These are phyloP conservation scores for Calonectria crousiana DNA, from an alignment of 2,329 filamentous ascomycete species.

Conservation along the genomic window DNA sequence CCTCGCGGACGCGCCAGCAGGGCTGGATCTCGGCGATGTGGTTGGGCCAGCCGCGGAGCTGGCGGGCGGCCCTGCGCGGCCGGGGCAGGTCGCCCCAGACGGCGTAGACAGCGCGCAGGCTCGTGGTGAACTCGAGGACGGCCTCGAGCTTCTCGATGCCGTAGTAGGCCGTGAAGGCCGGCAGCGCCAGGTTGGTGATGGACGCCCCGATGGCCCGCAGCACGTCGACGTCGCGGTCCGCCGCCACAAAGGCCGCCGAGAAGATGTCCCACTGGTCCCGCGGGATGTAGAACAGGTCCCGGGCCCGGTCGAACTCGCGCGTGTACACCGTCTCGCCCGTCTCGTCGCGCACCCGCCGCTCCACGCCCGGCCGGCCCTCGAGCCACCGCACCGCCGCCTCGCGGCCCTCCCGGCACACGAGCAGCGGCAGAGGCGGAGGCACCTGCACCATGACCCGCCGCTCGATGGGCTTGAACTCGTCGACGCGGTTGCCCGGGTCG, in stretches of 20 bases:
- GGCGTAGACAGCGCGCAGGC: constrained; percentile 34
- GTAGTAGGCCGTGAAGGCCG: constrained; percentile 44
- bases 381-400: constrained; percentile 33
- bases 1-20: constrained; percentile 21
- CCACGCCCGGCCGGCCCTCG: not conserved
- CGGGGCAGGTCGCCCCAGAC: constrained; percentile 41
- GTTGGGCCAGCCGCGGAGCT: not conserved
- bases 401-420: constrained; percentile 41
- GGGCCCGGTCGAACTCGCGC: constrained; percentile 28
- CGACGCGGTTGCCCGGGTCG: constrained; percentile 1
- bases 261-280: constrained; percentile 35
- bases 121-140: constrained; percentile 29
- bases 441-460: constrained; percentile 29
- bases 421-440: constrained; percentile 23
- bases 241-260: not conserved
- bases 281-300: constrained; percentile 37
- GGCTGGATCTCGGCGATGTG: constrained; percentile 20
- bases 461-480: constrained; percentile 9
- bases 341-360: constrained; percentile 19
- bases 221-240: not conserved
- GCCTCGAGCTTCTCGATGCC: constrained; percentile 30
- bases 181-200: constrained; percentile 40
- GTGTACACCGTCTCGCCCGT: constrained; percentile 27
- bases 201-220: constrained; percentile 14
- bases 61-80: not conserved